These are phyloP conservation scores for Aspergillus terreus DNA, from an alignment of 2,329 filamentous ascomycete genomes.

Conservation along the genomic window DNA sequence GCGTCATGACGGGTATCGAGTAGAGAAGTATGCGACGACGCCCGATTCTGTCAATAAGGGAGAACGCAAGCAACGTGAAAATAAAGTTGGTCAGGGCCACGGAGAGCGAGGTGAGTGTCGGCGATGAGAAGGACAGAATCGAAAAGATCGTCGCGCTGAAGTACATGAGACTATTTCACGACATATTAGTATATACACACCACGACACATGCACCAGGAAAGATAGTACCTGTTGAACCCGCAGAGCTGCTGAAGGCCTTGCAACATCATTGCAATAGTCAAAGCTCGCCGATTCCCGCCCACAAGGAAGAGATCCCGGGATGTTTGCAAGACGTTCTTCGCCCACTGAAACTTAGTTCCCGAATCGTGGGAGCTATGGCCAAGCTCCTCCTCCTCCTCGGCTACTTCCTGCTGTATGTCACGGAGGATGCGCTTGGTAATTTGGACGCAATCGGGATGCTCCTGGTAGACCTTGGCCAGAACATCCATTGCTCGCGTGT, in stretches of 20 bases:
- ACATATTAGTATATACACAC: no score
- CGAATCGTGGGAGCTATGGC: conserved; percentile 15
- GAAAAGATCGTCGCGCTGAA: conserved; percentile 80
- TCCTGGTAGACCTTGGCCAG: conserved; percentile 62
- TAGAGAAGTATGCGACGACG: conserved; percentile 74
- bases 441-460: conserved; percentile 39
- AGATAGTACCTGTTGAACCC: conserved; percentile 57
- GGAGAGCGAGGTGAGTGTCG: conserved; percentile 73
- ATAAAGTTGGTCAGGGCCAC: conserved; percentile 80
- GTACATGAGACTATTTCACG: conserved; percentile 74
- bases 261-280: conserved; percentile 79
- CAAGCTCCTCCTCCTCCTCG: conserved; percentile 57
- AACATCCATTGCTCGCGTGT: conserved; percentile 60
- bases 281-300: conserved; percentile 64
- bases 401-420: conserved; percentile 71
- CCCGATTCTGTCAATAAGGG: conserved; percentile 75
- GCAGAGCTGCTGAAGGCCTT: conserved; percentile 83
- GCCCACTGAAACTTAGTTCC: conserved; percentile 20
- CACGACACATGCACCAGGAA: no score
- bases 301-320: conserved; percentile 29
- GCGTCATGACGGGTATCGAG: conserved; percentile 79
- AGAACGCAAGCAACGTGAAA: conserved; percentile 71
- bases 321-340: conserved; percentile 23
- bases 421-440: conserved; percentile 60
- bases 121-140: conserved; percentile 71